phyloP scores from a whole-genome alignment of 73 alveolate genomes.

The Paramecium pentaurelia region DNA sequence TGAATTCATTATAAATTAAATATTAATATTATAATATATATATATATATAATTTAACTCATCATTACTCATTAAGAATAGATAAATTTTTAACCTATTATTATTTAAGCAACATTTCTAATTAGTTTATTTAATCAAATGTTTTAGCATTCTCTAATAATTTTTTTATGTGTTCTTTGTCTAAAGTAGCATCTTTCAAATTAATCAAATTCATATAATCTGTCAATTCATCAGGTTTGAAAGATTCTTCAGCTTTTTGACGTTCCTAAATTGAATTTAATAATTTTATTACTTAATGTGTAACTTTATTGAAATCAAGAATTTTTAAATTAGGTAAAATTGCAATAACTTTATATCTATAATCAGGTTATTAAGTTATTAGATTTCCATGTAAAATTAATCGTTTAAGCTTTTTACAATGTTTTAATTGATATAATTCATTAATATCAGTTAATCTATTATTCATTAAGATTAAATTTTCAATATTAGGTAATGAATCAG shows the following conservation, averaged over 20 bases:
- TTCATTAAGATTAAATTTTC: constrained; percentile 46
- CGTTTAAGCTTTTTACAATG: constrained; percentile 38
- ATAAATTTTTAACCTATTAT: neutral
- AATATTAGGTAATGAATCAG: constrained; percentile 43
- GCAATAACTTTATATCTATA: constrained; percentile 47
- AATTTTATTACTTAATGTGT: neutral
- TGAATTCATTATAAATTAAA: neutral
- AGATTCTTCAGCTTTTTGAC: neutral
- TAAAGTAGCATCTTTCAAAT: neutral
- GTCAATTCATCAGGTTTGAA: constrained; percentile 18
- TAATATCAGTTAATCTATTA: constrained; percentile 45
- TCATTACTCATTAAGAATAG: neutral
- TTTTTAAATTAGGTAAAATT: constrained; percentile 32
- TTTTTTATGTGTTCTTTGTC: neutral
- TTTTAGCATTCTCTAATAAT: neutral
- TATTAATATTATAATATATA: neutral
- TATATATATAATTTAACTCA: neutral
- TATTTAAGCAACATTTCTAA: neutral
- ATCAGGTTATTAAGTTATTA: constrained; percentile 40
- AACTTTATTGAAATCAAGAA: constrained; percentile 50
- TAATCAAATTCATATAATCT: neutral
- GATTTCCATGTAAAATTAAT: constrained; percentile 24
- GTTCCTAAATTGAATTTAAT: neutral
- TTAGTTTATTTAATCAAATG: constrained; percentile 6
- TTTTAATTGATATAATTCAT: constrained; percentile 20